Evolutionary conservation across 495 filamentous ascomycete species (phyloP).

Genomic region (Penicillium parvum): DNA sequence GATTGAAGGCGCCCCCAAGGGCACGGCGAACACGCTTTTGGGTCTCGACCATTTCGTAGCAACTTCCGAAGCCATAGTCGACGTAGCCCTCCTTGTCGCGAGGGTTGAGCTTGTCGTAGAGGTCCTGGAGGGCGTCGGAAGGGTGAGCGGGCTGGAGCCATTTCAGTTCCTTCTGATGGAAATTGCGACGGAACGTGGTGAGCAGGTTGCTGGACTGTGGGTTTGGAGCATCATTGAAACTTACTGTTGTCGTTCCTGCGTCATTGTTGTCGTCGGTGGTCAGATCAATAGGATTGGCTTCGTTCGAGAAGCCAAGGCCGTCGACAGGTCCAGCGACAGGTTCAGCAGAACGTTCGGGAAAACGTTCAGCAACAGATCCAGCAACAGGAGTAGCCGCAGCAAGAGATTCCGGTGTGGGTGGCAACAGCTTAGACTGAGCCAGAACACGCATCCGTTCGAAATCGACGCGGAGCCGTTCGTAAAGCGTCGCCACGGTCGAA

Average conservation of each 20-base stretch:
- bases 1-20: slow-evolving; percentile 1
- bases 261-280: not conserved
- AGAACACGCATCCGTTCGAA: too few relatives aligned
- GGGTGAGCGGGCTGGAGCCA: slow-evolving; percentile 6
- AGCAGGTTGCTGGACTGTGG: not conserved
- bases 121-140: not conserved
- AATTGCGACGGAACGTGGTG: not conserved
- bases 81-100: not conserved
- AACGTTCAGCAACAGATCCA: not conserved
- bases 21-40: not conserved
- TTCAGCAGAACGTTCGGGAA: not conserved
- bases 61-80: not conserved
- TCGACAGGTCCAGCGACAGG: too few relatives aligned
- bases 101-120: slow-evolving; percentile 3
- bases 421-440: too few relatives aligned
- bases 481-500: not conserved
- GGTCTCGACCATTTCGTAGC: not conserved
- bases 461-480: too few relatives aligned
- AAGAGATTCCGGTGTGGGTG: not conserved
- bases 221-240: not conserved
- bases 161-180: not conserved
- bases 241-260: slow-evolving; percentile 1
- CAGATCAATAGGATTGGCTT: slow-evolving; percentile 9
- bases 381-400: not conserved
- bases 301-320: too few relatives aligned